These are phyloP conservation scores for Entomortierella lignicola DNA, from an alignment of 192 early-diverging fungal genomes.

Conservation along the genomic window DNA sequence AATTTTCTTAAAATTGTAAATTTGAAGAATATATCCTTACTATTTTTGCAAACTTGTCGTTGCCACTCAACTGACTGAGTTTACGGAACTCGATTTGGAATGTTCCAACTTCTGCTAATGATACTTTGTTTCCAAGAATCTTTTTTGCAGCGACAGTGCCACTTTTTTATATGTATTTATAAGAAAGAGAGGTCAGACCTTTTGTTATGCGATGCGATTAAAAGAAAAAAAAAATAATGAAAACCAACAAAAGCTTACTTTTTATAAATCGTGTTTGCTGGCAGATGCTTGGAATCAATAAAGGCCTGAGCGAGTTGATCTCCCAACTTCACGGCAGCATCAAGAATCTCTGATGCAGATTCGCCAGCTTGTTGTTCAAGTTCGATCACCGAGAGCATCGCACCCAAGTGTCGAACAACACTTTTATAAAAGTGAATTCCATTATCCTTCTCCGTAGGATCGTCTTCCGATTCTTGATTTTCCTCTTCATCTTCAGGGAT, in stretches of 20 bases:
- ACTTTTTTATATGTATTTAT: not conserved
- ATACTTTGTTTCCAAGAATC: constrained; percentile 14
- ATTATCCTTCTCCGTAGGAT: not conserved
- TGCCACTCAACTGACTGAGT: constrained; percentile 69
- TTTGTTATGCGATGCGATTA: too few species aligned
- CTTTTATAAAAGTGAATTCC: constrained; percentile 70
- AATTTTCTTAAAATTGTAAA: too few species aligned
- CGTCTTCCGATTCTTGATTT: constrained; percentile 18
- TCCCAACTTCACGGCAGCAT: constrained; percentile 67
- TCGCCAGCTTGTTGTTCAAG: constrained; percentile 45
- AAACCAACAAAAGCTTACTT: constrained; percentile 1
- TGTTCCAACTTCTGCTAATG: constrained; percentile 73
- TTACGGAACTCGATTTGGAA: constrained; percentile 82
- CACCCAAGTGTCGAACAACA: constrained; percentile 75
- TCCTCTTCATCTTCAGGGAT: constrained; percentile 40
- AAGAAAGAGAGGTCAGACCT: too few species aligned
- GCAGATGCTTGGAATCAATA: constrained; percentile 60
- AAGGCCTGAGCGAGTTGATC: constrained; percentile 67
- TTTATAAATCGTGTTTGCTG: constrained; percentile 52
- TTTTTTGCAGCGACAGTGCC: constrained; percentile 5
- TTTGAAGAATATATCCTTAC: too few species aligned
- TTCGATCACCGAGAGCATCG: constrained; percentile 72
- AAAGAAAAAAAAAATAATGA: not conserved
- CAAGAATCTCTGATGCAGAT: constrained; percentile 62
- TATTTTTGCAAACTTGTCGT: constrained; percentile 66